Conservation (phyloP, 495 filamentous ascomycete species). For the Talaromyces ruber region DNA sequence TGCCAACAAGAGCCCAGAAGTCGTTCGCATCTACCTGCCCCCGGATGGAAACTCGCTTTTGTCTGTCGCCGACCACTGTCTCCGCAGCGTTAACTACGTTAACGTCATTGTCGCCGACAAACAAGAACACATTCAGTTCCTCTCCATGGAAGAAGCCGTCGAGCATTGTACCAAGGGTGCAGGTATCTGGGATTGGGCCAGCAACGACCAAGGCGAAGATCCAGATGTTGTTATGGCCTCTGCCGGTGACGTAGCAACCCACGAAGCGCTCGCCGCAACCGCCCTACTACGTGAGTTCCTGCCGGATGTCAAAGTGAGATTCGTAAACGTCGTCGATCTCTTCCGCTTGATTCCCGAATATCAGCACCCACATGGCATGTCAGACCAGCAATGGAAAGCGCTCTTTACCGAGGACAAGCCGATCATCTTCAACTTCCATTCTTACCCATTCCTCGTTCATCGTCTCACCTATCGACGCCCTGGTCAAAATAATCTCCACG, state of each 20-base stretch:
- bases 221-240: constrained; percentile 64
- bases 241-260: constrained; percentile 62
- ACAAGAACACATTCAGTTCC: constrained; percentile 64
- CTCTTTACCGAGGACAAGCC: constrained; percentile 60
- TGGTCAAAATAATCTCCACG: constrained; percentile 53
- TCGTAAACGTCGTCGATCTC: constrained; percentile 67
- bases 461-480: constrained; percentile 61
- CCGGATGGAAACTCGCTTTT: constrained; percentile 68
- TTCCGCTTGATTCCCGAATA: constrained; percentile 60
- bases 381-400: constrained; percentile 50
- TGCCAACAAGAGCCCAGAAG: constrained; percentile 65
- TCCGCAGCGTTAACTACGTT: constrained; percentile 62
- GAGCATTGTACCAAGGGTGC: constrained; percentile 62
- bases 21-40: constrained; percentile 69
- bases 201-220: constrained; percentile 49
- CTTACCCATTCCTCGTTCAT: constrained; percentile 68
- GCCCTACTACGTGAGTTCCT: constrained; percentile 55
- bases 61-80: constrained; percentile 59
- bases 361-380: constrained; percentile 61
- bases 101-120: constrained; percentile 72
- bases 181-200: constrained; percentile 51
- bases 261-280: constrained; percentile 61
- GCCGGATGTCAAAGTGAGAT: constrained; percentile 60
- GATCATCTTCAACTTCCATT: constrained; percentile 73
- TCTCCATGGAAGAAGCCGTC: constrained; percentile 57